Evolutionary conservation across 164 flowering plant species (phyloP).

Genomic region (Stephania japonica): DNA sequence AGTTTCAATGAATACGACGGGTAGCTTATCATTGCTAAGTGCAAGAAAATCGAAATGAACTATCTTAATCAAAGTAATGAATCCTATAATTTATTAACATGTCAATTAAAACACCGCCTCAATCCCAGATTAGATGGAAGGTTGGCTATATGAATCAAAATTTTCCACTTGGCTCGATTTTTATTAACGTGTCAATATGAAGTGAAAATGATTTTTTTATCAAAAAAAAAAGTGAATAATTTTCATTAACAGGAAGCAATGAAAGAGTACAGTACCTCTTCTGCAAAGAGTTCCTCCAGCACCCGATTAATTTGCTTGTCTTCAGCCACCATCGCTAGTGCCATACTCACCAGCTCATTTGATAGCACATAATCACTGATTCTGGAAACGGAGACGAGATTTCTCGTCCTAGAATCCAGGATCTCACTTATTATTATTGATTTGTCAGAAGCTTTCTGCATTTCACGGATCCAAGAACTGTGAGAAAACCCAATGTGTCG

Average conservation of each 20-base stretch:
- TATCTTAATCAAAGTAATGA: too few species aligned
- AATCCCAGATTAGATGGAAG: too few species aligned
- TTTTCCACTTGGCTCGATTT: too few species aligned
- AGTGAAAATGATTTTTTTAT: background rate
- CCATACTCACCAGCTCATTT: conserved; percentile 94
- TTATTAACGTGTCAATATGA: background rate
- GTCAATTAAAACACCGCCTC: too few species aligned
- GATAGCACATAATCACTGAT: conserved; percentile 94
- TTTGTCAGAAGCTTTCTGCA: conserved; percentile 88
- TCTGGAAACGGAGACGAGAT: conserved; percentile 84
- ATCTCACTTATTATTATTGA: conserved; percentile 92
- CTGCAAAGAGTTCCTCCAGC: conserved; percentile 90
- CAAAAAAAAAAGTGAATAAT: too few species aligned
- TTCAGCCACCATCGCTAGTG: conserved; percentile 92
- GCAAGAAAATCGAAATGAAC: too few species aligned
- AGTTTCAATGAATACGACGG: background rate
- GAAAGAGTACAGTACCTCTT: conserved; percentile 45
- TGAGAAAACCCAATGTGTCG: conserved; percentile 67
- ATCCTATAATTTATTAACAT: too few species aligned
- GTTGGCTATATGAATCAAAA: too few species aligned
- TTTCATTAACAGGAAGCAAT: background rate
- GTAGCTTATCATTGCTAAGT: too few species aligned
- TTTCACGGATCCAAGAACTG: conserved; percentile 90
- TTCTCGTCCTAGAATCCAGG: conserved; percentile 87
- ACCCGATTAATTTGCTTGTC: conserved; percentile 95